These are phyloP conservation scores for Penicillium canescens DNA, from an alignment of 495 filamentous ascomycete genomes.

Conservation along the genomic window DNA sequence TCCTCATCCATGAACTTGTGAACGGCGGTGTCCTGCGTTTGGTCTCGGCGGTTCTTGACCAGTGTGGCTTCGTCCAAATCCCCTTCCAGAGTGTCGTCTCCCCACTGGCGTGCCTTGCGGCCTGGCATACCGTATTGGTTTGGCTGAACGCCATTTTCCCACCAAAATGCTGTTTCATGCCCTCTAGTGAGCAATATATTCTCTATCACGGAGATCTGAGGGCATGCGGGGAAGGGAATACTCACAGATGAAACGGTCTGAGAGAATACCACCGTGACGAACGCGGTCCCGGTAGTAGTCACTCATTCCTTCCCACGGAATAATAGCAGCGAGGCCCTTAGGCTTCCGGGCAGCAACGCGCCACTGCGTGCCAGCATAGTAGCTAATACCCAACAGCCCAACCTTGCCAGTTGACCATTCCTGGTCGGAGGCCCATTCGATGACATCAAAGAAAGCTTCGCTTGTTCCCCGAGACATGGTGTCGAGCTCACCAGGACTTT, in stretches of 20 bases:
- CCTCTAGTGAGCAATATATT: too few species aligned
- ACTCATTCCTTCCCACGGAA: slow-evolving; percentile 62
- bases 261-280: slow-evolving; percentile 61
- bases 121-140: too few species aligned
- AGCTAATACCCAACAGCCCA: slow-evolving; percentile 55
- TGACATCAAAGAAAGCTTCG: slow-evolving; percentile 53
- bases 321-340: slow-evolving; percentile 49
- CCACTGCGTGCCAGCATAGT: slow-evolving; percentile 63
- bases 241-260: slow-evolving; percentile 56
- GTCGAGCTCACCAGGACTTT: slow-evolving; percentile 52
- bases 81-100: too few species aligned
- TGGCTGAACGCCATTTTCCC: too few species aligned
- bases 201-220: too few species aligned
- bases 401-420: slow-evolving; percentile 57
- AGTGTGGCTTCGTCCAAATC: too few species aligned
- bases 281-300: slow-evolving; percentile 58
- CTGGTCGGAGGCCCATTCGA: slow-evolving; percentile 58
- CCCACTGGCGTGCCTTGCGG: too few species aligned
- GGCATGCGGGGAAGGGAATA: slow-evolving; percentile 50
- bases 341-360: slow-evolving; percentile 55
- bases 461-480: slow-evolving; percentile 53
- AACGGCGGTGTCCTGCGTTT: slow-evolving; percentile 61
- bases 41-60: slow-evolving; percentile 52
- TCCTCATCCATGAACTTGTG: slow-evolving; percentile 40
- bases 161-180: too few species aligned